Evolutionary conservation across 139 green algal species (phyloP).

Genomic region (Medakamo hakoo): DNA sequence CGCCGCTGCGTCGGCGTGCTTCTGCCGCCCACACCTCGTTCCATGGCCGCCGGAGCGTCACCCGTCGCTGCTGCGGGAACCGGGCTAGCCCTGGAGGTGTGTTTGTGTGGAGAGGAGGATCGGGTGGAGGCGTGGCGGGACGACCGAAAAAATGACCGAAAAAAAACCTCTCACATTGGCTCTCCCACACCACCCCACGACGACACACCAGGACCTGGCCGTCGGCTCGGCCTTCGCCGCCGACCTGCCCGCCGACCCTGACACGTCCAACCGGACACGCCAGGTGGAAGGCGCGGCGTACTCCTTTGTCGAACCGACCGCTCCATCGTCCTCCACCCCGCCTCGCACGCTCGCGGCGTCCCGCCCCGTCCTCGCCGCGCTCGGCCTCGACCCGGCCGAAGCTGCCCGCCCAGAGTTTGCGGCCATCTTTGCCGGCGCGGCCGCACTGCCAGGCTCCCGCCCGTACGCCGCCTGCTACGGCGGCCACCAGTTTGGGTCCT

Average conservation of each 20-base stretch:
- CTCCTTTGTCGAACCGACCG: slow-evolving; percentile 43
- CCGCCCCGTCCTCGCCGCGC: slow-evolving; percentile 17
- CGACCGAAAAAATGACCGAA: too few relatives aligned
- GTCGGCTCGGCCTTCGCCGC: slow-evolving; percentile 51
- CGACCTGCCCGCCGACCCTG: slow-evolving; percentile 53
- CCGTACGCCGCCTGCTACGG: slow-evolving; percentile 66
- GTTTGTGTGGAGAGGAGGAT: not conserved
- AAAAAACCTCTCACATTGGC: too few relatives aligned
- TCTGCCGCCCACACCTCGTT: too few relatives aligned
- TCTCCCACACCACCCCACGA: not conserved
- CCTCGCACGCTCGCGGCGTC: slow-evolving; percentile 30
- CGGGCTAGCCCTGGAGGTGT: not conserved
- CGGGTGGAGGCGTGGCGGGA: not conserved
- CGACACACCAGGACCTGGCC: slow-evolving; percentile 26
- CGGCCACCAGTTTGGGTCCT: slow-evolving; percentile 61
- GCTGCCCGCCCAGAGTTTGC: slow-evolving; percentile 47
- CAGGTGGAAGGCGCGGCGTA: slow-evolving; percentile 40
- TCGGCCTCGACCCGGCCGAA: slow-evolving; percentile 47
- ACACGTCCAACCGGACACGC: slow-evolving; percentile 20
- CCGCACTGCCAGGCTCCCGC: not conserved
- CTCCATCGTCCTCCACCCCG: slow-evolving; percentile 18
- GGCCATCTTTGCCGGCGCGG: slow-evolving; percentile 43
- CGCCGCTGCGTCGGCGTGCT: too few relatives aligned
- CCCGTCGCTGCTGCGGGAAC: too few relatives aligned
- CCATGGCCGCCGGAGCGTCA: too few relatives aligned